Base-by-base conservation (phyloP, 2,329 filamentous ascomycete species). In the Remersonia thermophila region DNA sequence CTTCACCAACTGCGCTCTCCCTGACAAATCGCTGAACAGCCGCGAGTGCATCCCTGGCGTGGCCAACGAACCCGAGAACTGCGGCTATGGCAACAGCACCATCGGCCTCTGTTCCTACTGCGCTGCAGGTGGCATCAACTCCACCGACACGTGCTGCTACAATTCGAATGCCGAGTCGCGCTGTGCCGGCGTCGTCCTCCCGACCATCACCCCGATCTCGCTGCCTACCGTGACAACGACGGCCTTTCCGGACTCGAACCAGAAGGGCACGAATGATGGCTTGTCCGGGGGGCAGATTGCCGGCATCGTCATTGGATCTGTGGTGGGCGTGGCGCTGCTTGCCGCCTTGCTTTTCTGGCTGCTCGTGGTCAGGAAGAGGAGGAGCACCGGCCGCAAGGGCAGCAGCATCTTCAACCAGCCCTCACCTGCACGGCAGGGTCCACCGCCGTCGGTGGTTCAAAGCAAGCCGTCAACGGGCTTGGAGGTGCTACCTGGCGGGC, bases 101-200 rank as follows among this genome's bases (percentile, higher is more conserved):
- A 56, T 78, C 37, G 86, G 87, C 3, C 67, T 98, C 26, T 98
- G 91, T 62, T 76, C 79, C 4, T 95, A 91, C 58, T 98, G 91
- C 58, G 71, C 73, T 29, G 68, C 77, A 6, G 89, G 83, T 49
- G 86, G 87, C 18, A 74, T 79, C 44, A 96, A 96, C 59, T 81
- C 85, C 8, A 96, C 89, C 34, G 89, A 96, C 56, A 93, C 87
- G 3, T 98, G 91, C 65, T 98, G 91, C 58, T 80, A 86, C 52
- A 85, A 77, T 50, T 77, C 87, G 4, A 69, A 85, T 43, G 78
- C 80, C n/a, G 72, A 83, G 40, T 62, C 63, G 17, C 73, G 77
- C 44, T 98, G 91, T 56, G 62, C 72, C 33, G 73, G 73, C 34
- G 82, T 98, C n/a, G 66, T 71, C 17, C 65, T 98, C 6, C 91